phyloP scores from a whole-genome alignment of 495 filamentous ascomycete genomes.

The Daldinia caldariorum region DNA sequence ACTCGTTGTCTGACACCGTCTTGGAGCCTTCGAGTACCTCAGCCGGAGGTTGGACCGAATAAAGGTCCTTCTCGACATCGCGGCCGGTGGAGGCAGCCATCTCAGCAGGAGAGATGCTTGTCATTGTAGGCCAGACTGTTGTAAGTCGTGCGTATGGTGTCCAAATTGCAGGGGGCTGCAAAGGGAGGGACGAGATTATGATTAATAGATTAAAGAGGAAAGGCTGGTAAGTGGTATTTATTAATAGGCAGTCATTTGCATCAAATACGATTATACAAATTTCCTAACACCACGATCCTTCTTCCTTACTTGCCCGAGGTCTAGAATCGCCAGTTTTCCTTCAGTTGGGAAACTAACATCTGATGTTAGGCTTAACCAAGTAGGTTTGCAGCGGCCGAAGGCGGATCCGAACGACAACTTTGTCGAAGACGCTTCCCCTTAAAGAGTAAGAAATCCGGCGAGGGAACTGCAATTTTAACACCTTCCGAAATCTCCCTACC shows the following conservation, averaged over 20 bases:
- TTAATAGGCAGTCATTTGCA: constrained; percentile 13
- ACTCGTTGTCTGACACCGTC: constrained; percentile 26
- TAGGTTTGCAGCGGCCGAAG: not conserved
- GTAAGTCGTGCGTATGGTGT: not conserved
- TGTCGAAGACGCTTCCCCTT: constrained; percentile 8
- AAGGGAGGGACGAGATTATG: not conserved
- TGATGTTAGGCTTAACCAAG: not conserved
- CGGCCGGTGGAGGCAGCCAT: constrained; percentile 14
- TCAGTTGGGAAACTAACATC: constrained; percentile 2
- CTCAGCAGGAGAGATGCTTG: constrained; percentile 7
- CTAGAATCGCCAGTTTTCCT: constrained; percentile 6
- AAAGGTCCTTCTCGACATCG: constrained; percentile 32
- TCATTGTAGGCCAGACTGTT: constrained; percentile 9
- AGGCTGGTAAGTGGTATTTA: constrained; percentile 1
- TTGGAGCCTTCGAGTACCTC: constrained; percentile 34
- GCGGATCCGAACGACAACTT: constrained; percentile 10
- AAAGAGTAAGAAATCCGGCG: constrained; percentile 8
- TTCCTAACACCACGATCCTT: not conserved
- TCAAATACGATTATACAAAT: not conserved
- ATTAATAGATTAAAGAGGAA: not conserved
- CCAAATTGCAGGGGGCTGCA: not conserved
- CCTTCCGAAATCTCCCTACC: constrained; percentile 25
- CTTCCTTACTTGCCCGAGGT: constrained; percentile 2
- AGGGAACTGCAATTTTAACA: not conserved
- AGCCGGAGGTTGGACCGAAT: constrained; percentile 9